phyloP scores from a whole-genome alignment of 148 eudicot species.

The Tetragonia tetragonoides region DNA sequence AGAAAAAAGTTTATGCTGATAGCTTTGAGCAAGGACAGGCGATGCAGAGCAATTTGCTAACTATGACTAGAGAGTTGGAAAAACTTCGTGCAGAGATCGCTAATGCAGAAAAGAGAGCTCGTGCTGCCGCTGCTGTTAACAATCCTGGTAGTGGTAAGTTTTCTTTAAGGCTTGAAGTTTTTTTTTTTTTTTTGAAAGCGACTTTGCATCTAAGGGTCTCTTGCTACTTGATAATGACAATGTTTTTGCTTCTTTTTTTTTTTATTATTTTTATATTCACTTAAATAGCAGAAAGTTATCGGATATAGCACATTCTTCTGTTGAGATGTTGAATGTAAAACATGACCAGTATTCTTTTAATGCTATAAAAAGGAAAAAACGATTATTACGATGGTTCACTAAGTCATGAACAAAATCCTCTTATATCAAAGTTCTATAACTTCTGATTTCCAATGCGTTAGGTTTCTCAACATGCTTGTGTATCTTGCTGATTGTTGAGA shows the following conservation, averaged over 20 bases:
- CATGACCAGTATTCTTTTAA: too few relatives aligned
- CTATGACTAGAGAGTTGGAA: slow-evolving; percentile 91
- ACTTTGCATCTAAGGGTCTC: background rate
- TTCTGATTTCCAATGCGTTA: too few relatives aligned
- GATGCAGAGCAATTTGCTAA: slow-evolving; percentile 75
- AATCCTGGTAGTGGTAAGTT: slow-evolving; percentile 68
- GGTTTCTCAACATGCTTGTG: background rate
- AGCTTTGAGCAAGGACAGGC: slow-evolving; percentile 87
- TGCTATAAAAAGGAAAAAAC: too few relatives aligned
- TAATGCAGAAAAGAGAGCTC: slow-evolving; percentile 88
- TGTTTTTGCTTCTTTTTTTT: background rate
- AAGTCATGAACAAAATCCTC: too few relatives aligned
- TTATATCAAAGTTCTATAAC: too few relatives aligned
- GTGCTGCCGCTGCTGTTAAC: slow-evolving; percentile 67
- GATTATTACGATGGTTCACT: too few relatives aligned
- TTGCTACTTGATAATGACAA: background rate
- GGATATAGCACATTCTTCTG: too few relatives aligned
- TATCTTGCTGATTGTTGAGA: background rate
- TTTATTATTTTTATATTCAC: too few relatives aligned
- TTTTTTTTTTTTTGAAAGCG: background rate
- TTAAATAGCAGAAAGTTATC: too few relatives aligned
- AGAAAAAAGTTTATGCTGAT: slow-evolving; percentile 88
- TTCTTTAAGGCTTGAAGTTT: slow-evolving; percentile 3
- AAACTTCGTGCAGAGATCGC: slow-evolving; percentile 97
- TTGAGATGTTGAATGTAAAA: background rate